Evolutionary conservation across 257 asterid species (phyloP).

Genomic region (Fraxinus anomala): DNA sequence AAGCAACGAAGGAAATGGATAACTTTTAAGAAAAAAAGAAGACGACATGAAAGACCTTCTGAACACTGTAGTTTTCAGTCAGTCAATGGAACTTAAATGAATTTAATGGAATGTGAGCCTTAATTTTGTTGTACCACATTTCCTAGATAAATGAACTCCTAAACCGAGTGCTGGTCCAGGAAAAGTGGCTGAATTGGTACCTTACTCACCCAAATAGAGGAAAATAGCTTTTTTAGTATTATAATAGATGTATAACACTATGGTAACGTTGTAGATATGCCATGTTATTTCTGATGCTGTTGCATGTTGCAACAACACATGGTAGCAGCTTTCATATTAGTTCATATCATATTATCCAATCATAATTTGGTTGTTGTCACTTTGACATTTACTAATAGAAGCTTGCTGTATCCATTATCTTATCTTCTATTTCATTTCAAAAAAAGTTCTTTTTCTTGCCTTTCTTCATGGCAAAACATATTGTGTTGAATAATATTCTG

Average conservation of each 20-base stretch:
- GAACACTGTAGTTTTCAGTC: neutral
- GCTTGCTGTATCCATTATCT: conserved; percentile 5
- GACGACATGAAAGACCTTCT: neutral
- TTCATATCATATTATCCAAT: conserved; percentile 1
- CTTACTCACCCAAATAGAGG: neutral
- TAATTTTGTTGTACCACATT: neutral
- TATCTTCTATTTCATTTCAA: neutral
- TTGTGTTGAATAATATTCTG: neutral
- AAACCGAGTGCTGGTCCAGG: neutral
- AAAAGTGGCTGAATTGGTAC: neutral
- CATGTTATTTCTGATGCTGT: conserved; percentile 11
- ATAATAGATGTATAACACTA: neutral
- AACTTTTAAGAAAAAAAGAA: neutral
- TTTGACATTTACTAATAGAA: conserved; percentile 3
- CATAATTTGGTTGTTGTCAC: conserved; percentile 15
- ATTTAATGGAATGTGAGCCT: neutral
- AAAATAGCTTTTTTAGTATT: neutral
- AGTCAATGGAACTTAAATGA: neutral
- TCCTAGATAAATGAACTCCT: neutral
- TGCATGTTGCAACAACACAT: conserved; percentile 5
- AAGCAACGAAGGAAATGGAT: neutral
- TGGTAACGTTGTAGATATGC: neutral
- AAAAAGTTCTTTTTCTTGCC: neutral
- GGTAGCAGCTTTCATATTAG: neutral
- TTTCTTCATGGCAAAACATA: neutral